Evolutionary conservation across 495 filamentous ascomycete species (phyloP).

Genomic region (Xylaria palmicola): DNA sequence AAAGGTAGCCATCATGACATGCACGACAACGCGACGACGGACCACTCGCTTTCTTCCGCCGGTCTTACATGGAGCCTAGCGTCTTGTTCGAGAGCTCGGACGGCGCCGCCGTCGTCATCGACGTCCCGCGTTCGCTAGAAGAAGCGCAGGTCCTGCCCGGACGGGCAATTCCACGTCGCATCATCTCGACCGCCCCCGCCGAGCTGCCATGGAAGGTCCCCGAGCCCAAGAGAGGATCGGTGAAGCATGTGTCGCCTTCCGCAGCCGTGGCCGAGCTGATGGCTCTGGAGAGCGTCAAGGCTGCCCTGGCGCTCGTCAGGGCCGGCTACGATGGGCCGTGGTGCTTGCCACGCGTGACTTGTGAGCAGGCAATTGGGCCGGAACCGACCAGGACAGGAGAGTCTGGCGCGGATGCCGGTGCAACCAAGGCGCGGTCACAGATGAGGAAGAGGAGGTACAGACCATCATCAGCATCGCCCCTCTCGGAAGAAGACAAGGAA

Average conservation of each 20-base stretch:
- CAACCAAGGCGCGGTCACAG: constrained; percentile 4
- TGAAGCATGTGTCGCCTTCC: constrained; percentile 22
- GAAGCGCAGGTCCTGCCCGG: constrained; percentile 43
- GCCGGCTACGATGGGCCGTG: constrained; percentile 41
- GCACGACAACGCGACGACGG: neutral
- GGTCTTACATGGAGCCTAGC: constrained; percentile 23
- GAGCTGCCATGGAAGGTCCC: constrained; percentile 43
- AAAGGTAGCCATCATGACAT: constrained; percentile 3
- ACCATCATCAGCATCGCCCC: neutral
- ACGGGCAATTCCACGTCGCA: constrained; percentile 21
- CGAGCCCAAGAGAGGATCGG: constrained; percentile 37
- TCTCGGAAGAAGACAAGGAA: neutral
- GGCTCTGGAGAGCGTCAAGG: constrained; percentile 40
- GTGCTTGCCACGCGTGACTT: constrained; percentile 39
- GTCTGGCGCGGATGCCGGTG: neutral
- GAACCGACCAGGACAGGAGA: neutral
- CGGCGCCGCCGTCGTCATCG: constrained; percentile 39
- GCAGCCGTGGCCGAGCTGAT: constrained; percentile 48
- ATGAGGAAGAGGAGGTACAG: constrained; percentile 28
- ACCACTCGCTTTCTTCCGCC: neutral
- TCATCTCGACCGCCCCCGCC: constrained; percentile 38
- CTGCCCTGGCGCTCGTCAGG: constrained; percentile 39
- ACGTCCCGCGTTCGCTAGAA: constrained; percentile 47
- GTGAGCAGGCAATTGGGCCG: neutral
- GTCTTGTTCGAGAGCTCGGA: constrained; percentile 41